Percentiles rank a stretch among this genome's conserved stretches.
Conservation (phyloP, 2,329 filamentous ascomycete genomes). For the Fonsecaea nubica region DNA sequence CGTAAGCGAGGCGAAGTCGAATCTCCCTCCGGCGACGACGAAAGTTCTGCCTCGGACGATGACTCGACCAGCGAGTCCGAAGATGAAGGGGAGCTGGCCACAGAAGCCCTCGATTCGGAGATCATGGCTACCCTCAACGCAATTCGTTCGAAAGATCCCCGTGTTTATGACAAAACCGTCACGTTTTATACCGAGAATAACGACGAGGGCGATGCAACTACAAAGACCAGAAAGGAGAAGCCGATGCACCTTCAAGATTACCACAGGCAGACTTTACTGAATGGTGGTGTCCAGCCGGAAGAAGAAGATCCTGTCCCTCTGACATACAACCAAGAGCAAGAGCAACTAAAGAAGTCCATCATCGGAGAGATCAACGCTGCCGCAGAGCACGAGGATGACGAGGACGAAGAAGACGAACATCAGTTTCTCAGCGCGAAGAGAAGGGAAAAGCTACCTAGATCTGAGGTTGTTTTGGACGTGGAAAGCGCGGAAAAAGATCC, state of each 20-base stretch:
- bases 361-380: constrained; percentile 79
- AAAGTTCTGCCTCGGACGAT: constrained; percentile 66
- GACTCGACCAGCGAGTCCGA: constrained; percentile 73
- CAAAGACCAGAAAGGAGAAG: constrained; percentile 72
- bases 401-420: constrained; percentile 62
- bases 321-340: constrained; percentile 90
- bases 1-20: constrained; percentile 46
- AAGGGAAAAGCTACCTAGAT: constrained; percentile 48
- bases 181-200: constrained; percentile 78
- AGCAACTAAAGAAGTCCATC: constrained; percentile 77
- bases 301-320: constrained; percentile 58
- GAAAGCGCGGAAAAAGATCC: constrained; percentile 84
- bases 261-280: constrained; percentile 86
- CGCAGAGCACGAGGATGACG: constrained; percentile 50
- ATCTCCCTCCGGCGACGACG: constrained; percentile 55
- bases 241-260: constrained; percentile 88
- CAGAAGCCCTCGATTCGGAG: constrained; percentile 81
- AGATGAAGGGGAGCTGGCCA: constrained; percentile 81
- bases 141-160: constrained; percentile 87
- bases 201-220: constrained; percentile 52
- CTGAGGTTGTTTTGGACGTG: constrained; percentile 67
- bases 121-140: constrained; percentile 87
- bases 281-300: constrained; percentile 67
- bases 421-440: constrained; percentile 78
- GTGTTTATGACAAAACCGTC: constrained; percentile 80